Conservation (phyloP, 2,329 filamentous ascomycete genomes). For the Exophiala aquamarina region DNA sequence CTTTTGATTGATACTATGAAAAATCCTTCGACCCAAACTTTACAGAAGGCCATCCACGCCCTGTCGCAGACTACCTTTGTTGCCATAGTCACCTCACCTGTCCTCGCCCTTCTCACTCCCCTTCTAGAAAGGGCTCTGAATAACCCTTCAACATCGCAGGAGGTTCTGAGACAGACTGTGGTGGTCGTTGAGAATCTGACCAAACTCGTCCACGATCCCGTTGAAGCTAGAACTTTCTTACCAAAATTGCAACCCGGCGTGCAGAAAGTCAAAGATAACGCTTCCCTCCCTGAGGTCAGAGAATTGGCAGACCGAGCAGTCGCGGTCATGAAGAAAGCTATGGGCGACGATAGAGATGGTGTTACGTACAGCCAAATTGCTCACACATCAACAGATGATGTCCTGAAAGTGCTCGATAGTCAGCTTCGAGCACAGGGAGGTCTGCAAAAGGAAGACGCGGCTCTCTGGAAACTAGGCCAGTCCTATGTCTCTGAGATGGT, state of each 20-base stretch:
- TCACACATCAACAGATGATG: constrained; percentile 69
- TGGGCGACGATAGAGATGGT: constrained; percentile 68
- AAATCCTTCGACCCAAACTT: constrained; percentile 80
- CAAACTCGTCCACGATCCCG: constrained; percentile 92
- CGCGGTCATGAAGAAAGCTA: constrained; percentile 87
- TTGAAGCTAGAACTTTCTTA: constrained; percentile 91
- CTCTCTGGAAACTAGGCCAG: constrained; percentile 66
- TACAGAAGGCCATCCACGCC: constrained; percentile 95
- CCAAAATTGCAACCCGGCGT: constrained; percentile 94
- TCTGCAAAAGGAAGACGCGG: constrained; percentile 59
- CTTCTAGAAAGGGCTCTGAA: constrained; percentile 93
- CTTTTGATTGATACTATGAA: constrained; percentile 94
- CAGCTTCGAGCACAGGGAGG: constrained; percentile 71
- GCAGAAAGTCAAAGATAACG: constrained; percentile 80
- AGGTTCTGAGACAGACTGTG: constrained; percentile 91
- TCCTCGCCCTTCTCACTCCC: constrained; percentile 89
- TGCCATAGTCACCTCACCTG: constrained; percentile 90
- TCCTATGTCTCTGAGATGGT: constrained; percentile 81
- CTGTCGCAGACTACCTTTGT: constrained; percentile 99
- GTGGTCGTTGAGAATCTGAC: constrained; percentile 98
- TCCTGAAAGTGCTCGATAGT: constrained; percentile 70
- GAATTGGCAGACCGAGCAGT: constrained; percentile 82
- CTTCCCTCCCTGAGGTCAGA: constrained; percentile 90
- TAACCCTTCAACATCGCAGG: constrained; percentile 84
- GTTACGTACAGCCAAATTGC: constrained; percentile 58